Percentiles rank a stretch among this genome's conserved stretches.
phyloP scores from a whole-genome alignment of 768 basidiomycete species.

The Steccherinum ochraceum region DNA sequence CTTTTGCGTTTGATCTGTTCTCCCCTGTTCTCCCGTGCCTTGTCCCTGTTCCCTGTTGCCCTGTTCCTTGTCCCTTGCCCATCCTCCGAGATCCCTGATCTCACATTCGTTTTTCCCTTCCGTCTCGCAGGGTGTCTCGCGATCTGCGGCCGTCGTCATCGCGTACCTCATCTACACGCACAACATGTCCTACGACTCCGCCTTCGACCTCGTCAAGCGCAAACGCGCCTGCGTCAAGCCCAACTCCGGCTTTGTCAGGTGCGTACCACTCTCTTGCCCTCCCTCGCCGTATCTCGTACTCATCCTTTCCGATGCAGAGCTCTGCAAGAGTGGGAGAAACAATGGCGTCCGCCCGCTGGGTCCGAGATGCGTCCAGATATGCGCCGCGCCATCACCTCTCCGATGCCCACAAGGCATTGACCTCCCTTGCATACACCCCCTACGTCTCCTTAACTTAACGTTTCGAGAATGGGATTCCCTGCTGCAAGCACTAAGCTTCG shows the following conservation, averaged over 20 bases:
- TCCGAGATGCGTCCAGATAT: neutral
- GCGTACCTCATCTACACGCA: conserved; percentile 75
- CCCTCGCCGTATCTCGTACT: neutral
- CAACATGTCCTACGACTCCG: conserved; percentile 67
- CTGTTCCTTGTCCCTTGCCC: neutral
- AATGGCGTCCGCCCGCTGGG: conserved; percentile 16
- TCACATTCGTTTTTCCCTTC: neutral
- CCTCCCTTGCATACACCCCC: neutral
- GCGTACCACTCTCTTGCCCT: conserved; percentile 1
- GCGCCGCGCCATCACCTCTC: neutral
- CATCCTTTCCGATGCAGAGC: conserved; percentile 3
- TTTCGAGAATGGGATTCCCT: neutral
- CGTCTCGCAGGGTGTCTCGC: conserved; percentile 74
- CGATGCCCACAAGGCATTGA: neutral
- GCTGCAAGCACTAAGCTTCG: too few relatives aligned
- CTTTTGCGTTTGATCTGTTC: conserved; percentile 1
- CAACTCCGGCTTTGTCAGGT: conserved; percentile 64
- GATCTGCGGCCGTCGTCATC: conserved; percentile 69
- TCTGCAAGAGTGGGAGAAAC: conserved; percentile 25
- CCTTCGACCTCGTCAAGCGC: conserved; percentile 51
- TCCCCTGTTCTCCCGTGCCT: neutral
- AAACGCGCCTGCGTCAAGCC: conserved; percentile 72
- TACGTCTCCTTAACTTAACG: neutral
- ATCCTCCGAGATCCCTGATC: neutral
- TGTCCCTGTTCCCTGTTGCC: neutral